Evolutionary conservation across 257 asterid species (phyloP), one percentile per base, ranked within the genome.

Genomic region (Ligustrum vulgare): DNA sequence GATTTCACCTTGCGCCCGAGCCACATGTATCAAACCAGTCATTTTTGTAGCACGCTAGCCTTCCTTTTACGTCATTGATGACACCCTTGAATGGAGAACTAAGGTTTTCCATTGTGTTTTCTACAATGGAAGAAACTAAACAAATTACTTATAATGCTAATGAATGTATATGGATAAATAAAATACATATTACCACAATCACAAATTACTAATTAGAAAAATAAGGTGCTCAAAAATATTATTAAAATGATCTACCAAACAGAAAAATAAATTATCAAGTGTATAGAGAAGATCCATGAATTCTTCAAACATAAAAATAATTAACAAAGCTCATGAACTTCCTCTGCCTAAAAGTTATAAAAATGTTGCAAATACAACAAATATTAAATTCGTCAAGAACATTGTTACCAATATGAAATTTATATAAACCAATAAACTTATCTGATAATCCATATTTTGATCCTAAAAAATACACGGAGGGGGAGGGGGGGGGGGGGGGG

Each of bases 11-110:
- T 54, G 88, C 81, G 35, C 86, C 87, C 5, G 82, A 64, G 31
- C 90, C 86, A 82, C 89, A 83, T 58, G 84, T 60, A 64, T 83
- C 84, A 37, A 76, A 71, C 94, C 91, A 89, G 78, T 89, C 90
- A 66, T 73, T 84, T 74, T 84, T 87, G 83, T 87, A 87, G 87
- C 87, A 89, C 34, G 79, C 81, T 33, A 83, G 56, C 79, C 94
- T 84, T 12, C 88, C 94, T 80, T 82, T 85, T 69, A 89, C 12
- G 63, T 87, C 91, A 49, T 82, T 43, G 18, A 6, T 23, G 9
- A 89, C 77, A 69, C 93, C 90, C 60, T 62, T 77, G 34, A 89
- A 79, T 18, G 90, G 91, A 83, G 80, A 70, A 54, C 49, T 86
- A 22, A 83, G 76, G 58, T 56, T 54, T 25, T 86, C 83, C 90